Evolutionary conservation across 2,329 filamentous ascomycete species (phyloP).

Genomic region (Diaporthe citriasiana): DNA sequence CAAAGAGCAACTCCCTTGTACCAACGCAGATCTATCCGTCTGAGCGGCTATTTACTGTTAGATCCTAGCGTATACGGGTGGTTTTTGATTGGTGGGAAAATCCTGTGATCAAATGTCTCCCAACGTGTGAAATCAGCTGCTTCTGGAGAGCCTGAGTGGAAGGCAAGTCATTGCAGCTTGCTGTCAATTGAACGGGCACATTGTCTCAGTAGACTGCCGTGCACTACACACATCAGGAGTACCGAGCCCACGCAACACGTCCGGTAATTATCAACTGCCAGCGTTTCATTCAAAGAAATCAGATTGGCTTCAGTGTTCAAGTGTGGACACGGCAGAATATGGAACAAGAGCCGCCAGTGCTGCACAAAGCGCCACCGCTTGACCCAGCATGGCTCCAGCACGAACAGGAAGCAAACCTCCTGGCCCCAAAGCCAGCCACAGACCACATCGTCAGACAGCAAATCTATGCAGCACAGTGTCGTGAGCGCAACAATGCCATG

Average conservation of each 20-base stretch:
- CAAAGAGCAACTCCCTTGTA: not conserved
- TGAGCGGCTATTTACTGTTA: not conserved
- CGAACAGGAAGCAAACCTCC: slow-evolving; percentile 52
- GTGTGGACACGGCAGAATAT: not conserved
- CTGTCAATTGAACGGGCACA: not conserved
- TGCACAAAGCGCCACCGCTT: slow-evolving; percentile 54
- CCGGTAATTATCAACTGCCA: not conserved
- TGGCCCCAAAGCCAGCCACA: slow-evolving; percentile 47
- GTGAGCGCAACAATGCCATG: slow-evolving; percentile 53
- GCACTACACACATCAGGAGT: no score
- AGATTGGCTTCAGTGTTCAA: not conserved
- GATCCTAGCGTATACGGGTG: not conserved
- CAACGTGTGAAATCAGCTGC: not conserved
- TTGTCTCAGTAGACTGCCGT: not conserved
- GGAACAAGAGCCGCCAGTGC: slow-evolving; percentile 45
- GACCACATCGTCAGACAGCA: slow-evolving; percentile 54
- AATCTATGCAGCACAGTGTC: slow-evolving; percentile 58
- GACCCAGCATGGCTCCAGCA: slow-evolving; percentile 58
- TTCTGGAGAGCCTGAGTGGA: not conserved
- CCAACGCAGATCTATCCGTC: not conserved
- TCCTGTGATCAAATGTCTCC: not conserved
- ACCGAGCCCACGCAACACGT: not conserved
- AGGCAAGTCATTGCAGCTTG: not conserved
- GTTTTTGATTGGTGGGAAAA: slow-evolving; percentile 29
- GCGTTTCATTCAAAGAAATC: not conserved